These are phyloP conservation scores for Phyllosticta ampelicida DNA, from an alignment of 2,329 filamentous ascomycete genomes.

Conservation along the genomic window DNA sequence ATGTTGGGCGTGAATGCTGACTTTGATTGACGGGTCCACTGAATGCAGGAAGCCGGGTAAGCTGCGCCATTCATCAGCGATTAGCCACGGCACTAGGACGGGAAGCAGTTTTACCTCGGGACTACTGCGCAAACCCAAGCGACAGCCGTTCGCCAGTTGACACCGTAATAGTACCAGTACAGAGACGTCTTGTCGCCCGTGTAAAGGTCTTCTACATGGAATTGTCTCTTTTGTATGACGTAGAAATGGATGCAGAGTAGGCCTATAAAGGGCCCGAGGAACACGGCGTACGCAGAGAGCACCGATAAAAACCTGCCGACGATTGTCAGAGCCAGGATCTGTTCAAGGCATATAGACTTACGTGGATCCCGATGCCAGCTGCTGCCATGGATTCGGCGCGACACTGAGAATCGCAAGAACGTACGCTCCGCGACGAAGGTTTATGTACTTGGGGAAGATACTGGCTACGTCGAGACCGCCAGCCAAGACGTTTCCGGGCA, in stretches of 20 bases:
- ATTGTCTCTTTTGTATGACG: conserved; percentile 8
- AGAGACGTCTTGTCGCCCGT: neutral
- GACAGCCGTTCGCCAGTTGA: neutral
- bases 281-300: conserved; percentile 18
- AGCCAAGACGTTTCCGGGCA: conserved; percentile 3
- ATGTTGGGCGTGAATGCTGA: neutral
- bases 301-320: conserved; percentile 20
- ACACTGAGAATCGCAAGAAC: conserved; percentile 25
- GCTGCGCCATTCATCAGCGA: neutral
- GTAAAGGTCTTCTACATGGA: conserved; percentile 12
- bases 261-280: conserved; percentile 18
- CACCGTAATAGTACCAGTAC: conserved; percentile 3
- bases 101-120: neutral
- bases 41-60: neutral
- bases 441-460: neutral
- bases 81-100: neutral
- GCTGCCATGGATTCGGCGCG: conserved; percentile 12
- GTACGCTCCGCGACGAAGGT: conserved; percentile 20
- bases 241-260: conserved; percentile 12
- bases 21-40: neutral
- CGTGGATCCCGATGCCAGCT: conserved; percentile 15
- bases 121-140: neutral
- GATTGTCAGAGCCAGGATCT: neutral
- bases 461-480: conserved; percentile 2
- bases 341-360: neutral